Conservation (phyloP, 352 stramenopile species). For the Thalassiosira gravida region DNA sequence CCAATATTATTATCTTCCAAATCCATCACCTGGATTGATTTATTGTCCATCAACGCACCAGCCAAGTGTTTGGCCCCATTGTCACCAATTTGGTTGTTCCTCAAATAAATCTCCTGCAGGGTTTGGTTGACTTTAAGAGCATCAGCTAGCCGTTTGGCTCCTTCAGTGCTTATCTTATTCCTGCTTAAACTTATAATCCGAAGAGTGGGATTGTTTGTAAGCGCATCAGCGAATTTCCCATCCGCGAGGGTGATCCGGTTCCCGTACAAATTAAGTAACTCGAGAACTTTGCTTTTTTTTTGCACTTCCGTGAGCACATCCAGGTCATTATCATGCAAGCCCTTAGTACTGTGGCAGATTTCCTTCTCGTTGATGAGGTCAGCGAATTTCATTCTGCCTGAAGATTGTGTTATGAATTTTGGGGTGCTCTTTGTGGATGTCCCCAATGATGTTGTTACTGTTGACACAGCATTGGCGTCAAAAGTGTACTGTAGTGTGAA, state of each 20-base stretch:
- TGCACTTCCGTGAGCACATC: conserved; percentile 5
- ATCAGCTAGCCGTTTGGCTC: conserved; percentile 28
- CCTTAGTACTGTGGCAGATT: conserved; percentile 1
- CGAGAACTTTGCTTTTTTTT: neutral
- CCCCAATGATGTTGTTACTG: no score
- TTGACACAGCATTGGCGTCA: no score
- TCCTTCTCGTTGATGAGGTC: neutral
- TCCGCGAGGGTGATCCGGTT: conserved; percentile 13
- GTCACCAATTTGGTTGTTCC: conserved; percentile 38
- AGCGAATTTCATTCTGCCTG: conserved; percentile 11
- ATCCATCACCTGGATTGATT: neutral
- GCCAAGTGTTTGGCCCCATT: conserved; percentile 9
- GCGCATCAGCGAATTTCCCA: conserved; percentile 15
- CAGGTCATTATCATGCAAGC: conserved; percentile 3
- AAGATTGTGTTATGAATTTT: no score
- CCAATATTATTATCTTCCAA: conserved; percentile 36
- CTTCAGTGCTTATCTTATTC: conserved; percentile 51
- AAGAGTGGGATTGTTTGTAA: conserved; percentile 17
- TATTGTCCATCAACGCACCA: conserved; percentile 30
- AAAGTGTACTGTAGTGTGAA: no score
- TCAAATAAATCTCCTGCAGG: conserved; percentile 13
- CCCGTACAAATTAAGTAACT: neutral
- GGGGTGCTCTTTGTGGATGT: no score
- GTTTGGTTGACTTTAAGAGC: conserved; percentile 43
- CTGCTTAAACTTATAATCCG: conserved; percentile 25